Evolutionary conservation across 768 basidiomycete species (phyloP), one percentile per base, ranked within the genome.

Genomic region (Strobilomyces dryophilus): DNA sequence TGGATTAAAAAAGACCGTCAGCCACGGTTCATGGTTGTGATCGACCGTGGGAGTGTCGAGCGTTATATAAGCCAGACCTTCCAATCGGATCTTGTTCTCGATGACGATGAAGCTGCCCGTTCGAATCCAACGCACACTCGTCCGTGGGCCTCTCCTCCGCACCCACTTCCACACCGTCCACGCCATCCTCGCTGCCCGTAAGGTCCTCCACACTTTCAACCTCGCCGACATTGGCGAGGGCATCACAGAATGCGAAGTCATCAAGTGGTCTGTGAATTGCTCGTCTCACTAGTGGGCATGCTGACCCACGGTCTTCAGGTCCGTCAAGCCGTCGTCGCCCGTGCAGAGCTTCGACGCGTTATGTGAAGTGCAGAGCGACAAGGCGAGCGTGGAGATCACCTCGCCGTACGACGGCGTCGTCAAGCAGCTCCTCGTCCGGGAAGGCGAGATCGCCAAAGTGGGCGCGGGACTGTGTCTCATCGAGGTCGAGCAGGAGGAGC

Each of bases 191-290:
- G 66, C 69, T 2, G 63, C 70, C 3, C 64, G 64, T 24, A 76
- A 71, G 47, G 66, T 73, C 12, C 51, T 77, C n/a, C 74, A 86
- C 52, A 79, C 75, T 9, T 90, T 90, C 75, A 89, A 83, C 52
- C 80, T 91, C 36, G 88, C 89, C 1, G 89, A 92, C 66, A 90
- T 93, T 63, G 91, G 92, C 5, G 91, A 93, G 69, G 92, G 92
- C 6, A 92, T 94, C 59, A 92, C 90, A 21, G 91, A 94, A 68
- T 90, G 89, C 64, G 90, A 95, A 71, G 79, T 94, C 58, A 83
- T 95, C 44, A 85, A 84, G 67, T 94, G 92, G 91, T 88, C 56
- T 55, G 82, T 76, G 27, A 17, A 20, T 24, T 17, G 21, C n/a
- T 1, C 12, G 3, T 26, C 31, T 6, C 14, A 47, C 49, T 59